Conservation (phyloP, 73 alveolate species). For the Blepharisma japonicum region DNA sequence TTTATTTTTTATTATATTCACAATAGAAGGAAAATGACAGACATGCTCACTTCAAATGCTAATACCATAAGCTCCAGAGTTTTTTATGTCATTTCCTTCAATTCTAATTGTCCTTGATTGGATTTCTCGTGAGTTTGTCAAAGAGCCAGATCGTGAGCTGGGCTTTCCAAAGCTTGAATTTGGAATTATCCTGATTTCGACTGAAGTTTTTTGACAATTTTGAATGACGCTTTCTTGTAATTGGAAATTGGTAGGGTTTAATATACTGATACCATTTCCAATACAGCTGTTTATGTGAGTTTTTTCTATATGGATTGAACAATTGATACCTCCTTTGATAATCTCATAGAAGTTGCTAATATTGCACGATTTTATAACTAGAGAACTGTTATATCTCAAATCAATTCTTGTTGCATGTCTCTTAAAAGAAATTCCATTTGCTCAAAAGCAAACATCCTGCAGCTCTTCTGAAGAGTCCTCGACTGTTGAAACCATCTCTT, state of each 20-base stretch:
- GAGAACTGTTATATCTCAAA: slow-evolving; percentile 23
- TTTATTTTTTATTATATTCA: slow-evolving; percentile 5
- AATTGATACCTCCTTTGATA: slow-evolving; percentile 33
- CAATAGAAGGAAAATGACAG: not conserved
- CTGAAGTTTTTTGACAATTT: slow-evolving; percentile 20
- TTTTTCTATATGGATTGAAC: slow-evolving; percentile 24
- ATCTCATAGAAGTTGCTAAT: slow-evolving; percentile 22
- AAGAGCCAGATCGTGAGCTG: not conserved
- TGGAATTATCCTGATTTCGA: not conserved
- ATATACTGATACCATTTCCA: not conserved
- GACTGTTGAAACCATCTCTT: not conserved
- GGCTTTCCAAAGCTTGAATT: not conserved
- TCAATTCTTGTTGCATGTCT: not conserved
- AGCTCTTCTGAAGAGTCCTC: slow-evolving; percentile 8
- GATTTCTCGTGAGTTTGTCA: not conserved
- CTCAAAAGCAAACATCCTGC: slow-evolving; percentile 51
- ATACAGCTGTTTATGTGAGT: slow-evolving; percentile 21
- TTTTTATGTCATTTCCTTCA: slow-evolving; percentile 22
- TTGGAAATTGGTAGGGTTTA: slow-evolving; percentile 34
- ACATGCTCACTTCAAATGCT: slow-evolving; percentile 8
- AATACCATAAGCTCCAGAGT: slow-evolving; percentile 33
- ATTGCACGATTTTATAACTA: slow-evolving; percentile 28
- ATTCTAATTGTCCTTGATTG: slow-evolving; percentile 9
- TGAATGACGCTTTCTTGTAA: not conserved
- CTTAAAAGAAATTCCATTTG: slow-evolving; percentile 35